Percentiles rank a stretch among this genome's conserved stretches.
phyloP scores from a whole-genome alignment of 352 stramenopile species.

The Pythium brassicae region DNA sequence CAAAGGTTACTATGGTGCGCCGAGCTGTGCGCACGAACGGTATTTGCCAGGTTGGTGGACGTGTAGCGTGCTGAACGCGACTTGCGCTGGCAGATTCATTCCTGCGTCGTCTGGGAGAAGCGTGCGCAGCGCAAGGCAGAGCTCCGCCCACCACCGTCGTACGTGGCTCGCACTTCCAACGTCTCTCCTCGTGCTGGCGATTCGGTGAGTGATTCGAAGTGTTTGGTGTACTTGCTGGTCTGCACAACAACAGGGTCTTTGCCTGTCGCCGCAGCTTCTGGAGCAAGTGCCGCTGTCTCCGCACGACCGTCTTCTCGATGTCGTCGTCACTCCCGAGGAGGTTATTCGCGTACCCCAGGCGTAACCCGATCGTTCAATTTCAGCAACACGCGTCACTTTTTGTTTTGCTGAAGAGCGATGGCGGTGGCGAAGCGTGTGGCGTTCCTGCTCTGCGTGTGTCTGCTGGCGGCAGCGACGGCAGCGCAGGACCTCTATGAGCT shows the following conservation, averaged over 20 bases:
- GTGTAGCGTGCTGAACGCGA: neutral
- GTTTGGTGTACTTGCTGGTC: neutral
- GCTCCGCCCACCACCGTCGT: constrained; percentile 55
- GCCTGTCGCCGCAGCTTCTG: constrained; percentile 53
- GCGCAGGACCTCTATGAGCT: constrained; percentile 70
- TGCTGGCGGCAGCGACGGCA: constrained; percentile 30
- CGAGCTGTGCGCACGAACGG: neutral
- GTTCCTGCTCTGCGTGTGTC: constrained; percentile 30
- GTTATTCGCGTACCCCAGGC: neutral
- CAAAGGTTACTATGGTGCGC: constrained; percentile 85
- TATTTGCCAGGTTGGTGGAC: neutral
- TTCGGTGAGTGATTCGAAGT: neutral
- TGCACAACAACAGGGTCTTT: constrained; percentile 45
- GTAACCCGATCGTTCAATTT: neutral
- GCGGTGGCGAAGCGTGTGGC: neutral
- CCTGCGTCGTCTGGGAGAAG: constrained; percentile 50
- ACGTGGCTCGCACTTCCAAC: constrained; percentile 2
- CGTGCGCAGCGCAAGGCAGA: constrained; percentile 30
- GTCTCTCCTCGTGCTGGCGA: too few relatives aligned
- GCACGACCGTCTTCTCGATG: constrained; percentile 65
- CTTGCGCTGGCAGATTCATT: constrained; percentile 49
- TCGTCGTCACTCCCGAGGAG: constrained; percentile 49
- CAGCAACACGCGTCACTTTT: neutral
- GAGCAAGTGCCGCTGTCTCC: constrained; percentile 52
- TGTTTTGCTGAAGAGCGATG: neutral